Evolutionary conservation across 768 basidiomycete genomes (phyloP), one percentile per base, ranked within the genome.

Genomic region (Kockovaella imperatae): DNA sequence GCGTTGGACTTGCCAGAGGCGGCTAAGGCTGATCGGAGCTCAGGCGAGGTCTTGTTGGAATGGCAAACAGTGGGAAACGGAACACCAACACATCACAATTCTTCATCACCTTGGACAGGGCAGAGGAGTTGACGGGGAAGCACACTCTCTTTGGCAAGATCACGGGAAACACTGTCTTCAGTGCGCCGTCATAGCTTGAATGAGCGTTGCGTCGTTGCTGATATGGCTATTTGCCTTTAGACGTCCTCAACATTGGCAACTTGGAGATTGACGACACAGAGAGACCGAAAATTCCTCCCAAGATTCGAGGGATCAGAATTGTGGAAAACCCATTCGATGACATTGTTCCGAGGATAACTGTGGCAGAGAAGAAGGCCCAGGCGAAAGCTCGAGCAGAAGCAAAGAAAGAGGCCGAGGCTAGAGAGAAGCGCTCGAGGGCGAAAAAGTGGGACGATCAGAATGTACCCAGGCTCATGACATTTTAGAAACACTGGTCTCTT

Each of bases 31-130:
- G 15, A 51, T 42, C 4, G 17, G 36, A n/a, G n/a, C n/a, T 4
- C 29, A 67, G 97, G 62, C 84, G 95, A 45, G 95, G 95, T 0
- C 70, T 97, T 2, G 82, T 99, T 1, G 95, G 78, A 1, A 91
- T 95, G 87, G 95, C 95, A 3, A 95, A 95, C 61, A 82, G 78
- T 49, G 88, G 89, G 8, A 77, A 77, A 24, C 87, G 85, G 70
- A 79, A 91, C 64, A 81, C 86, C 3, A 99, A 99, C 57, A 84
- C 87, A 45, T 93, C 88, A 0, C 93, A 97, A 69, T 97, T 89
- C 73, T 84, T 96, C 67, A 83, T 97, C 42, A 97, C 95, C 0
- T 80, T 97, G 0, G 88, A 93, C 66, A 78, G 86, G 24, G 86
- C 91, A 4, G 88, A 93, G 47, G 91, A 91, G 69, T 74, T 99